Evolutionary conservation across 495 filamentous ascomycete genomes (phyloP).

Genomic region (Achaetomiella virescens): DNA sequence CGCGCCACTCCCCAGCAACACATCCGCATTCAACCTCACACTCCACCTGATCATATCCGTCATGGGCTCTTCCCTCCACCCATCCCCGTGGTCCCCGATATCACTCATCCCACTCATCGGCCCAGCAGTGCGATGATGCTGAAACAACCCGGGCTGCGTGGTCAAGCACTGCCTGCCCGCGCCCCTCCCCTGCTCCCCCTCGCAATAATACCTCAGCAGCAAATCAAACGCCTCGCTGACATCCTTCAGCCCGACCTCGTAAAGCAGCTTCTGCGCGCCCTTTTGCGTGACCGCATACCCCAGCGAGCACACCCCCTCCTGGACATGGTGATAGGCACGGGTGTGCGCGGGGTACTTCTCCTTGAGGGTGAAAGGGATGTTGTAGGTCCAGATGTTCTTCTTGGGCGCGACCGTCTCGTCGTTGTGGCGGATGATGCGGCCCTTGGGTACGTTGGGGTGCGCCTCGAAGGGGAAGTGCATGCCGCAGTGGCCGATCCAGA

Average conservation of each 20-base stretch:
- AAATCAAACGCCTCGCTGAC: constrained; percentile 24
- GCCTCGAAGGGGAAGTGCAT: constrained; percentile 24
- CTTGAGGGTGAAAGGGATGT: constrained; percentile 18
- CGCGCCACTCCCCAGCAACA: constrained; percentile 20
- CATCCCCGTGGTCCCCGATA: constrained; percentile 27
- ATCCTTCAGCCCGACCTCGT: constrained; percentile 25
- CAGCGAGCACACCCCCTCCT: constrained; percentile 29
- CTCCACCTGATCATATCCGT: constrained; percentile 27
- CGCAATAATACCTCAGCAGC: constrained; percentile 26
- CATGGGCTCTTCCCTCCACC: constrained; percentile 13
- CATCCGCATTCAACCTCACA: constrained; percentile 29
- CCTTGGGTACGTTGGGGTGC: constrained; percentile 19
- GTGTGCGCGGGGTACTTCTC: constrained; percentile 29
- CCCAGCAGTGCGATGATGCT: constrained; percentile 25
- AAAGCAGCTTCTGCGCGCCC: constrained; percentile 26
- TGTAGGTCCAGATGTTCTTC: constrained; percentile 27
- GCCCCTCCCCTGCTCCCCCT: constrained; percentile 17
- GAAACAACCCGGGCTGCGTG: constrained; percentile 26
- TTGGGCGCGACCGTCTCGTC: constrained; percentile 28
- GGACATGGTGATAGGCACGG: constrained; percentile 31
- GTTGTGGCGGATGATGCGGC: constrained; percentile 17
- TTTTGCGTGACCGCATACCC: constrained; percentile 28
- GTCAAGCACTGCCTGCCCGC: constrained; percentile 27
- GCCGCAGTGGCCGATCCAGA: constrained; percentile 52
- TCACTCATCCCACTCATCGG: constrained; percentile 25